Evolutionary conservation across 1,284 basidiomycete species (phyloP).

Genomic region (Cystobasidiaceae sp.): DNA sequence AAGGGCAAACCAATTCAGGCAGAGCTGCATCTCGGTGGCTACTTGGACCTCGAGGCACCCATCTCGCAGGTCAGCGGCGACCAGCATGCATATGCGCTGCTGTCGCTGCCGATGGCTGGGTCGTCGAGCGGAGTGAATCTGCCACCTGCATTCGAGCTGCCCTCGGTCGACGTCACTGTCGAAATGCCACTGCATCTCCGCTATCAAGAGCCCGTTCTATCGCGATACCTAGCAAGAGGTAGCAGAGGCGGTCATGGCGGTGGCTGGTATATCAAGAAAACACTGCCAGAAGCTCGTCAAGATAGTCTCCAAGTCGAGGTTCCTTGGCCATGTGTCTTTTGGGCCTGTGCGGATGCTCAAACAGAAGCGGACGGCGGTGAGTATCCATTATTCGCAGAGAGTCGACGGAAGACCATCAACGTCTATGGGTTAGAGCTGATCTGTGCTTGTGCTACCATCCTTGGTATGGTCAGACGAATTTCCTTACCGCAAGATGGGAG

Average conservation of each 20-base stretch:
- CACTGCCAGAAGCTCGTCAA: not conserved
- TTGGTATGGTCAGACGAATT: conserved; percentile 1
- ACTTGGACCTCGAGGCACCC: conserved; percentile 36
- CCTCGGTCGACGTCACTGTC: conserved; percentile 13
- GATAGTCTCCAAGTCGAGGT: conserved; percentile 26
- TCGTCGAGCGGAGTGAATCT: not conserved
- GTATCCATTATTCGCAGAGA: too few species aligned
- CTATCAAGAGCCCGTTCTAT: conserved; percentile 34
- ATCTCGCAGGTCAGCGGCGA: not conserved
- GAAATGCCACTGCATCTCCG: conserved; percentile 37
- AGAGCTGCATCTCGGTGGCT: conserved; percentile 27
- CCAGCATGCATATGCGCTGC: conserved; percentile 1
- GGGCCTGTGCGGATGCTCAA: conserved; percentile 32
- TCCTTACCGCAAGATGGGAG: conserved; percentile 19
- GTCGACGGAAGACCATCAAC: too few species aligned
- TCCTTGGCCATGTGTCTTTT: conserved; percentile 33
- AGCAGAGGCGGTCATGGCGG: conserved; percentile 16
- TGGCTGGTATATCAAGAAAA: conserved; percentile 23
- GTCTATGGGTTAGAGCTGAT: too few species aligned
- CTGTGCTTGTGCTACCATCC: too few species aligned
- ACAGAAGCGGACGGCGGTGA: not conserved
- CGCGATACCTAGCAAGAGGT: conserved; percentile 7
- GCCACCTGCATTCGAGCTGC: conserved; percentile 6
- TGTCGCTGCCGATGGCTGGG: conserved; percentile 11
- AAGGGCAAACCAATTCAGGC: conserved; percentile 25